Percentiles rank a stretch among this genome's conserved stretches.
Conservation (phyloP, 176 grass and related monocot genomes). For the Pharus latifolius region DNA sequence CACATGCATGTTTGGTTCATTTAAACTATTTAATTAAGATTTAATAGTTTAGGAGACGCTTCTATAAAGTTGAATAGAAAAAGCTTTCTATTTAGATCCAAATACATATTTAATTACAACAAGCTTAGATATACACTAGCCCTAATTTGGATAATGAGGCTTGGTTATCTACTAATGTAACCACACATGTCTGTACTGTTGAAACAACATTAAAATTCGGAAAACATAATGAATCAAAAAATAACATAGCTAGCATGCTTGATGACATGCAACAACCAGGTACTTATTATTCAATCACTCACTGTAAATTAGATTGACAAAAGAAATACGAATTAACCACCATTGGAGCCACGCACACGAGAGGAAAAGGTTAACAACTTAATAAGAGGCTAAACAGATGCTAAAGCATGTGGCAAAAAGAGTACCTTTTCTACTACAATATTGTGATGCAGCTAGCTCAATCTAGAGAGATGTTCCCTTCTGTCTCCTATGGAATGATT, state of each 20-base stretch:
- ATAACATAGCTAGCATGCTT: constrained; percentile 1
- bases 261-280: not conserved
- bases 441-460: constrained; percentile 2
- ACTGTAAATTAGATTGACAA: not conserved
- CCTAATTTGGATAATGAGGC: not conserved
- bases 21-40: no score
- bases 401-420: not conserved
- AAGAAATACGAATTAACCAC: constrained; percentile 3
- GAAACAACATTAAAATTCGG: constrained; percentile 8
- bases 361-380: not conserved
- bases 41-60: no score
- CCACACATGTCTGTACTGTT: not conserved
- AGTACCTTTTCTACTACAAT: not conserved
- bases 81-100: no score
- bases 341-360: not conserved
- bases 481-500: constrained; percentile 3
- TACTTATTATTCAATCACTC: not conserved
- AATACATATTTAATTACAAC: no score
- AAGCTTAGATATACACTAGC: not conserved
- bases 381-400: not conserved
- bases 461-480: not conserved
- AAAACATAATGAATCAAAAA: constrained; percentile 21
- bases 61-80: no score
- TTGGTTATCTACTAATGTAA: not conserved
- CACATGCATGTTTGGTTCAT: no score